These are phyloP conservation scores for Amanita jacksonii DNA, from an alignment of 768 basidiomycete genomes.

Conservation along the genomic window DNA sequence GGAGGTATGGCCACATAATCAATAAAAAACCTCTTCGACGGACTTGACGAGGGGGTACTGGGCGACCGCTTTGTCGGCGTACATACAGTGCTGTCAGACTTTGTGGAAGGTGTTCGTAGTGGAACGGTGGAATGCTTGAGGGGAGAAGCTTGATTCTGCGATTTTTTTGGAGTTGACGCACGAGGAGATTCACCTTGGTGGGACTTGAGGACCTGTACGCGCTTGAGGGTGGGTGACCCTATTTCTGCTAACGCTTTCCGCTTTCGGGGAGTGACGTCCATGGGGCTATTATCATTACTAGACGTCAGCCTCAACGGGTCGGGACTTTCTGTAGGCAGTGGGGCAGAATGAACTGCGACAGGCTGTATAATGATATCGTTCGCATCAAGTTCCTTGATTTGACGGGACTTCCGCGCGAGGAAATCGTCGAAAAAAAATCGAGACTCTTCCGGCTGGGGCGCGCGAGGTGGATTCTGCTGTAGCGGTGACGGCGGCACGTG, in stretches of 20 bases:
- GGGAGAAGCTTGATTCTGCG: background rate
- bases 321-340: slow-evolving; percentile 31
- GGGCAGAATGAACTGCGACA: slow-evolving; percentile 12
- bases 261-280: slow-evolving; percentile 52
- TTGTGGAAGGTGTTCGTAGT: background rate
- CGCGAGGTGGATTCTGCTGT: slow-evolving; percentile 15
- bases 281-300: slow-evolving; percentile 16
- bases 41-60: background rate
- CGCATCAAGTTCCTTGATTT: slow-evolving; percentile 21
- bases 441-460: slow-evolving; percentile 50
- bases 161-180: slow-evolving; percentile 9
- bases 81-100: background rate
- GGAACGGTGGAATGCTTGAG: slow-evolving; percentile 6
- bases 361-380: slow-evolving; percentile 9
- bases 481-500: slow-evolving; percentile 14
- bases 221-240: slow-evolving; percentile 57
- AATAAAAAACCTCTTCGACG: slow-evolving; percentile 12
- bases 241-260: slow-evolving; percentile 54
- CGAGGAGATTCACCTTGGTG: slow-evolving; percentile 10
- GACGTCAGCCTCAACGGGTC: slow-evolving; percentile 43
- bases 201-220: slow-evolving; percentile 29
- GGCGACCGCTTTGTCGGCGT: slow-evolving; percentile 1
- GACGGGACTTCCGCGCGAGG: slow-evolving; percentile 43
- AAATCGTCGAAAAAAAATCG: slow-evolving; percentile 58
- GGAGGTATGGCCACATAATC: slow-evolving; percentile 39